Evolutionary conservation across 1,139 yeast species (phyloP), one percentile per base, ranked within the genome.

Genomic region (Scheffersomyces titani): DNA sequence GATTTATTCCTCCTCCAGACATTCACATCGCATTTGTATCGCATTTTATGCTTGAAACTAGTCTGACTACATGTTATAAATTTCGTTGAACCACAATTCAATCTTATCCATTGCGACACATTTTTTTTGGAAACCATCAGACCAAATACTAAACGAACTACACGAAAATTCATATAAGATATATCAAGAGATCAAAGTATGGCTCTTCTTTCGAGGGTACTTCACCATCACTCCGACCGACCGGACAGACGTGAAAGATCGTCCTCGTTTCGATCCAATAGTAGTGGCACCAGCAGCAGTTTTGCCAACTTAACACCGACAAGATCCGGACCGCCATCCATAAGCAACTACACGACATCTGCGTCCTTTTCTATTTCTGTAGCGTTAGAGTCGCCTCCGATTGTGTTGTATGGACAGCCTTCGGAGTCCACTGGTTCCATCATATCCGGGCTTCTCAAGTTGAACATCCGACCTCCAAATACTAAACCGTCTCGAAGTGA

Each of bases 371-470:
- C 80, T 54, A 74, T 93, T 36, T 71, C 85, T 1, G 81, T 94
- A 52, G 80, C 82, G 50, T 77, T 94, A 36, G 99, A 94, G 69
- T 88, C 96, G 0, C 98, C 99, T 0, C 99, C 99, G 0, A 79
- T 93, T 46, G 85, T 92, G 46, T 74, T 94, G 57, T 93, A 89
- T 68, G 99, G 99, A 0, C 74, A 81, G 2, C 90, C 94, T 3
- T 71, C 75, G 6, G 96, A 91, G 58, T 87, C 96, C 1, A 82
- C 96, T 0, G 99, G 99, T 0, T 90, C 97, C 1, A 80, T 94
- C 46, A 75, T 96, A 40, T 87, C 93, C 21, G 99, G 99, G 0
- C 76, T 91, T 19, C 76, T 88, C 49, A 72, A 69, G 11, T 63
- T 77, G 21, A 72, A 71, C 20, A 60, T 69, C 55, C 58, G 57